Conservation (phyloP, 2,329 filamentous ascomycete genomes). For the Diaporthe velutina region DNA sequence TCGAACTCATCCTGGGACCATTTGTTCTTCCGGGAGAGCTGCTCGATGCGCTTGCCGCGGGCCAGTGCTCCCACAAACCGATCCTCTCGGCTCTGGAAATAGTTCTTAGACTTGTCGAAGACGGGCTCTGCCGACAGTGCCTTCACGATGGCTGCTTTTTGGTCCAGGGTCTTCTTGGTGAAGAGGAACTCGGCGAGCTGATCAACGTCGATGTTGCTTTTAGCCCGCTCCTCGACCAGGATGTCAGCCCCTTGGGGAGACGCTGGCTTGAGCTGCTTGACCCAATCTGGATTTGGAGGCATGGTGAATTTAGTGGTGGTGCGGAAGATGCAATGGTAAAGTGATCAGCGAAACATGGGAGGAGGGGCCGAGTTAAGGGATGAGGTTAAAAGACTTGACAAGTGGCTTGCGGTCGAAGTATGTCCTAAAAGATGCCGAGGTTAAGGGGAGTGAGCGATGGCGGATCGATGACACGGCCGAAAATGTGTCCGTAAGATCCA, state of each 20-base stretch:
- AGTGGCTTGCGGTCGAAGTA: conserved; percentile 17
- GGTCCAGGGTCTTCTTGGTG: conserved; percentile 73
- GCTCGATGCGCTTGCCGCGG: conserved; percentile 77
- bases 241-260: conserved; percentile 78
- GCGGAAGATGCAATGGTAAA: not conserved
- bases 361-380: not conserved
- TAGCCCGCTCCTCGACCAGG: conserved; percentile 75
- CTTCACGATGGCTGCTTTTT: conserved; percentile 70
- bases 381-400: not conserved
- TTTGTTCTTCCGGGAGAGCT: conserved; percentile 74
- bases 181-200: conserved; percentile 78
- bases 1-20: conserved; percentile 76
- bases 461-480: conserved; percentile 28
- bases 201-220: conserved; percentile 76
- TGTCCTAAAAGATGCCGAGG: conserved; percentile 18
- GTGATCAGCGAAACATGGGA: not conserved
- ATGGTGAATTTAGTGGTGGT: conserved; percentile 17
- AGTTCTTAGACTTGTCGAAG: conserved; percentile 84
- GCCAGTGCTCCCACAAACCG: conserved; percentile 78
- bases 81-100: conserved; percentile 78
- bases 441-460: conserved; percentile 26
- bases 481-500: conserved; percentile 16
- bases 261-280: conserved; percentile 55
- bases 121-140: conserved; percentile 77
- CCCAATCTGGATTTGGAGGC: conserved; percentile 42